phyloP scores from a whole-genome alignment of 148 eudicot genomes.

The Rhododendron kiyosumense region DNA sequence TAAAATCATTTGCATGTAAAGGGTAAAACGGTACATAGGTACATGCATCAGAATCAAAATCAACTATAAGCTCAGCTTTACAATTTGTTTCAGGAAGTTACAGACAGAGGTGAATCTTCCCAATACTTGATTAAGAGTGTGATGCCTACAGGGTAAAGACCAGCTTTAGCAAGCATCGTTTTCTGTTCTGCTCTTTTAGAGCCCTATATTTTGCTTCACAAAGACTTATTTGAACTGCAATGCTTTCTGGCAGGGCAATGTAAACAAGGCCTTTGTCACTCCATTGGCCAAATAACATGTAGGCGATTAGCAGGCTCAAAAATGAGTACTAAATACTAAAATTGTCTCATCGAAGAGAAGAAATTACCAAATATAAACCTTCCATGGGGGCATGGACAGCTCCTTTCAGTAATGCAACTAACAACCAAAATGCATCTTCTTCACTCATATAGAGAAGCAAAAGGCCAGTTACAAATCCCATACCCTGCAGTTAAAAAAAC shows the following conservation, averaged over 20 bases:
- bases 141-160: background rate
- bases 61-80: background rate
- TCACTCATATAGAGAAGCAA: slow-evolving; percentile 98
- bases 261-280: background rate
- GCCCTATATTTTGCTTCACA: background rate
- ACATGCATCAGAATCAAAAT: background rate
- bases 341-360: background rate
- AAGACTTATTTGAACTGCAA: background rate
- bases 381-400: slow-evolving; percentile 99
- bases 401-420: slow-evolving; percentile 94
- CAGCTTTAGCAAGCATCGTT: background rate
- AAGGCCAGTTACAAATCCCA: slow-evolving; percentile 95
- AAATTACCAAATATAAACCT: slow-evolving; percentile 81
- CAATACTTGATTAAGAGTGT: background rate
- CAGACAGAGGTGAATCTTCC: background rate
- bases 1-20: background rate
- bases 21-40: background rate
- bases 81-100: background rate
- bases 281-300: background rate
- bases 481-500: slow-evolving; percentile 58
- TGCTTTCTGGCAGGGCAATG: background rate
- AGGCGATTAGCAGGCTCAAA: background rate
- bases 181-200: background rate
- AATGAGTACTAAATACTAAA: background rate
- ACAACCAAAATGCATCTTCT: slow-evolving; percentile 98